Evolutionary conservation across 1,284 basidiomycete genomes (phyloP), one percentile per base, ranked within the genome.

Genomic region (Tilletia walkeri): DNA sequence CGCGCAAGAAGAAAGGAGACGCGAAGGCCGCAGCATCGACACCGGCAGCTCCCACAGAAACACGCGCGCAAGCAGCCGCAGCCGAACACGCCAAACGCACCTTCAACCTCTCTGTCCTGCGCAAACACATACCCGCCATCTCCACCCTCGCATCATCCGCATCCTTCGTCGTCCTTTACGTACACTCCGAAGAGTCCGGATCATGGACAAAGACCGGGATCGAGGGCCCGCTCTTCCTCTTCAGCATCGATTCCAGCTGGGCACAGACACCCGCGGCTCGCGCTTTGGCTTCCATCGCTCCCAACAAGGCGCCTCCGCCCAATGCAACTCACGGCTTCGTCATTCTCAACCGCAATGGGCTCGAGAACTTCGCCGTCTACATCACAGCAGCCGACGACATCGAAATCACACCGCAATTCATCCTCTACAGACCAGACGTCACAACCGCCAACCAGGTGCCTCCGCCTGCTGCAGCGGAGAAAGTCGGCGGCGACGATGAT

Each of bases 161-260:
- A 84, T 90, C 89, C 75, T 91, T 93, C 85, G 91, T 93, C 5
- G 81, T 83, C 9, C 74, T 85, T 7, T 85, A 85, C 74, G 78
- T 78, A 69, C 81, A 80, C 74, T 72, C 76, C 12, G 81, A 80
- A 2, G 77, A 80, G 67, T 84, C 84, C 84, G 80, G 84, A 86
- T 75, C 89, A 77, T 91, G 91, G 92, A 89, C 90, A 84, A 93
- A 93, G 84, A 89, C 91, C 68, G 91, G 92, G 36, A 91, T 87
- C 77, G 93, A 94, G 83, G 93, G 93, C 1, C 91, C 89, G 79
- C 91, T 94, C 88, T 94, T 95, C 85, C 86, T 95, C 71, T 93
- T 91, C 80, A n/a, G 16, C 36, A 48, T 41, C 24, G 63, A 65
- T 20, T 36, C 16, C 12, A 5, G 38, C 9, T 65, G 56, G 39